A percentile compares a stretch with the other conserved stretches of the same genome.
phyloP scores from a whole-genome alignment of 75 land plant genomes.

The Sequoiadendron giganteum region DNA sequence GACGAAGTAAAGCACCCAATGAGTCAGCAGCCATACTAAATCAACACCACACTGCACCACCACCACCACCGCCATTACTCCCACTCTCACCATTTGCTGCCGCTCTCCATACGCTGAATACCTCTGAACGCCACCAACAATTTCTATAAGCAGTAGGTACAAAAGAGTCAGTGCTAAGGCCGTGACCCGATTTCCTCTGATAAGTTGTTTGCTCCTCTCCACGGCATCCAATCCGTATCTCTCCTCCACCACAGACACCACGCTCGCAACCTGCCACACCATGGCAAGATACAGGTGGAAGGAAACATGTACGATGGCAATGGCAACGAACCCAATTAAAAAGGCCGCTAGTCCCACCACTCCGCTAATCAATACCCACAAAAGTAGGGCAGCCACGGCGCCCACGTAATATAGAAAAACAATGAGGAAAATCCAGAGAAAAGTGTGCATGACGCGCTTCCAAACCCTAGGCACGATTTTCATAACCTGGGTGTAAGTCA shows the following conservation, averaged over 20 bases:
- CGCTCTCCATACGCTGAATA: not conserved
- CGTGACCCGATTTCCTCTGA: slow-evolving; percentile 57
- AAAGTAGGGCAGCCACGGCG: slow-evolving; percentile 15
- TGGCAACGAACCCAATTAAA: slow-evolving; percentile 2
- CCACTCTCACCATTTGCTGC: slow-evolving; percentile 20
- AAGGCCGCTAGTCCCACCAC: not conserved
- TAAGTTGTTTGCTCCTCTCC: slow-evolving; percentile 47
- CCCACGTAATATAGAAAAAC: slow-evolving; percentile 29
- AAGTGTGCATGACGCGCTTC: slow-evolving; percentile 67
- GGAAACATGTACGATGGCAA: slow-evolving; percentile 21
- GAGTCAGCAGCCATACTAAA: slow-evolving; percentile 51
- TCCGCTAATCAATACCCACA: not conserved
- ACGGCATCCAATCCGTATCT: slow-evolving; percentile 67
- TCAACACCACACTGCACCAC: slow-evolving; percentile 22
- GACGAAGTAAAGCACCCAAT: slow-evolving; percentile 77
- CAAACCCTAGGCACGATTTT: slow-evolving; percentile 73
- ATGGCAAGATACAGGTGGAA: slow-evolving; percentile 47
- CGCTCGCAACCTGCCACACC: slow-evolving; percentile 77
- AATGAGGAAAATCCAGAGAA: slow-evolving; percentile 46
- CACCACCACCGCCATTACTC: slow-evolving; percentile 12
- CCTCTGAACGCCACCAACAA: not conserved
- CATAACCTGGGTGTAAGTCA: slow-evolving; percentile 48
- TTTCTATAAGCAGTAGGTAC: not conserved
- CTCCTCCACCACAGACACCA: slow-evolving; percentile 69
- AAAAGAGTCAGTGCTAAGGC: slow-evolving; percentile 26